Base-by-base conservation (phyloP, 2,329 filamentous ascomycete genomes). In the Dryadomyces quercivorus region DNA sequence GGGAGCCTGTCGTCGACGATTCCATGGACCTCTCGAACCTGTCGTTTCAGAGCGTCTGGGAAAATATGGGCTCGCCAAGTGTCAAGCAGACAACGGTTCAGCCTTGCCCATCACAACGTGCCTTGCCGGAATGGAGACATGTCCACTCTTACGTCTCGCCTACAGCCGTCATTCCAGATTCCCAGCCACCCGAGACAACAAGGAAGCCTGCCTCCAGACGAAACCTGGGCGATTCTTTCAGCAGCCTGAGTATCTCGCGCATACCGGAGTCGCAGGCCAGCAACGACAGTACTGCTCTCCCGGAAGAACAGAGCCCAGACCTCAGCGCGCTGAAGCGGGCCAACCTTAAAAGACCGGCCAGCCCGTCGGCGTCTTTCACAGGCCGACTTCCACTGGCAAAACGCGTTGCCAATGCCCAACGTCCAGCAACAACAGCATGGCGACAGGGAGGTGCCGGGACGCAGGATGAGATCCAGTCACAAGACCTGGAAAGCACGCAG, bases 81-180 rank as follows among this genome's bases (percentile, higher is more conserved):
- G 18, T 43, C 10, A 20, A 49, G 47, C 12, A 44, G 42, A n/a
- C 16, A 16, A n/a, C 16, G 42, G 42, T 4, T 4, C 16, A 44
- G 18, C 18, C 42, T n/a, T 16, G 16, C 12, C 8, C 42, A 8
- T 15, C 36, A 12, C 36, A 40, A 8, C 10, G 4, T 16, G 15
- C 36, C 12, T 16, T 40, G 36, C 36, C 36, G 10, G 36, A 12
- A 16, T 40, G 36, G 36, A 43, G n/a, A 3, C 50, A 18, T 1
- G 43, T 16, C 1, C 20, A 42, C 8, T 31, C 8, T 31, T 56
- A 57, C 44, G 55, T 59, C 16, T 59, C 55, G 3, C 52, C 55
- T 1, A 26, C 49, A 5, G 50, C 54, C 55, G 68, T 75, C 31
- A 70, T 83, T 20, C 71, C 69, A 10, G 80, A 84, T 60, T 84